Percentiles rank a stretch among this genome's conserved stretches.
Conservation (phyloP, 306 rosid genomes). For the Prunus padus region DNA sequence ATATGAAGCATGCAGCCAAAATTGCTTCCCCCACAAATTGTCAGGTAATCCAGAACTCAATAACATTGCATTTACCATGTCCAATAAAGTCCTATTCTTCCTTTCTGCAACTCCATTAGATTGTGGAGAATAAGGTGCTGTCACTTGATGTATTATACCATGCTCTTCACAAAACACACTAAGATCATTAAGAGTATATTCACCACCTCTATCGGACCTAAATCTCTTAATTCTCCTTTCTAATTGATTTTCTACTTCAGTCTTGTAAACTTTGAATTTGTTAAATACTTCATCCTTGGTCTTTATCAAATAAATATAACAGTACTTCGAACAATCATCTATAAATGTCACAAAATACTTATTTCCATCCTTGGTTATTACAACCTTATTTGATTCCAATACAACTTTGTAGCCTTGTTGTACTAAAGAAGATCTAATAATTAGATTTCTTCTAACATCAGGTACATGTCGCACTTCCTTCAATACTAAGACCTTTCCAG, state of each 20-base stretch:
- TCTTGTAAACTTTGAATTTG: background rate
- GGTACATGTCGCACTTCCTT: background rate
- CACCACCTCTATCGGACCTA: background rate
- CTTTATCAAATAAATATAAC: background rate
- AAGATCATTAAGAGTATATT: background rate
- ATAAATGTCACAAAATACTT: conserved; percentile 2
- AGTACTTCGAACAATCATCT: background rate
- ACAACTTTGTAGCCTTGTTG: background rate
- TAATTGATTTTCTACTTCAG: background rate
- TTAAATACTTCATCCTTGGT: background rate
- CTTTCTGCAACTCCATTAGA: background rate
- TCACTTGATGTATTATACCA: conserved; percentile 1
- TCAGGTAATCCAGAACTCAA: background rate
- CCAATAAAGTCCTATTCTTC: background rate
- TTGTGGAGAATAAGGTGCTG: background rate
- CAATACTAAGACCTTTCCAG: background rate
- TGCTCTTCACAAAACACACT: background rate
- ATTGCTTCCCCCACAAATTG: background rate
- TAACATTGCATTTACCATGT: background rate
- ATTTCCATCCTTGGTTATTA: background rate
- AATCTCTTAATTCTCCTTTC: background rate
- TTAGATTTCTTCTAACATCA: background rate
- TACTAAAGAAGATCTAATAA: background rate
- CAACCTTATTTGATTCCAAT: background rate
- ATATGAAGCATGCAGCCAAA: background rate